A percentile compares a stretch with the other conserved stretches of the same genome.
These are phyloP conservation scores for Candida khao-thaluensis DNA, from an alignment of 805 yeast genomes.

Conservation along the genomic window DNA sequence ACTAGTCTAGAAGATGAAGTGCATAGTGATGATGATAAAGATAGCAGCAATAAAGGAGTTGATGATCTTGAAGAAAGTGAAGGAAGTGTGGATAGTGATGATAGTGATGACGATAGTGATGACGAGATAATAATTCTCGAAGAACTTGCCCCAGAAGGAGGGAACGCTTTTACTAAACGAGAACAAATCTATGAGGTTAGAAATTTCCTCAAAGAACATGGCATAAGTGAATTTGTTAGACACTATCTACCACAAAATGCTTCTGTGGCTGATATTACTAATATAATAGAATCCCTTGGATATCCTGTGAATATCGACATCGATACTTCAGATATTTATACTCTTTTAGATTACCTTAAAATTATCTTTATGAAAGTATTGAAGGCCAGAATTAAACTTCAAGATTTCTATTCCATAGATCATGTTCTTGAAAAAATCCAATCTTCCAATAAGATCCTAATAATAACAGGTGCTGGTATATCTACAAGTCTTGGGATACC, in stretches of 20 bases:
- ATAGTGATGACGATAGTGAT: slow-evolving; percentile 13
- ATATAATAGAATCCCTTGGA: slow-evolving; percentile 63
- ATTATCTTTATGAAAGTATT: slow-evolving; percentile 65
- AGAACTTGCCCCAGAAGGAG: neutral
- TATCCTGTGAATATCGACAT: slow-evolving; percentile 34
- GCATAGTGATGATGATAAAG: neutral
- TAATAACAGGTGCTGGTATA: slow-evolving; percentile 47
- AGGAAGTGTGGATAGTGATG: neutral
- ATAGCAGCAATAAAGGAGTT: slow-evolving; percentile 1
- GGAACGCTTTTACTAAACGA: slow-evolving; percentile 1
- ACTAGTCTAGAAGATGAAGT: too few species aligned
- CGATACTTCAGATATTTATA: slow-evolving; percentile 22
- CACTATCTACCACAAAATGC: slow-evolving; percentile 62
- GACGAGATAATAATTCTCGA: slow-evolving; percentile 4
- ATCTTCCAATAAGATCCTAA: slow-evolving; percentile 45
- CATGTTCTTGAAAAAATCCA: slow-evolving; percentile 54
- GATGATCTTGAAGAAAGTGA: slow-evolving; percentile 4
- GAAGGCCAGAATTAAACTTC: slow-evolving; percentile 53
- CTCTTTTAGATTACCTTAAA: slow-evolving; percentile 43
- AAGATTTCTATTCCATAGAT: slow-evolving; percentile 55
- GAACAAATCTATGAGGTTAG: slow-evolving; percentile 22
- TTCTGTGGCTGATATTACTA: slow-evolving; percentile 54
- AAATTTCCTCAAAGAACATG: slow-evolving; percentile 55
- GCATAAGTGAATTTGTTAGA: slow-evolving; percentile 59
- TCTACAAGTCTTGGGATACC: slow-evolving; percentile 47